These are phyloP conservation scores for Senna tora DNA, from an alignment of 306 rosid genomes.

Conservation along the genomic window DNA sequence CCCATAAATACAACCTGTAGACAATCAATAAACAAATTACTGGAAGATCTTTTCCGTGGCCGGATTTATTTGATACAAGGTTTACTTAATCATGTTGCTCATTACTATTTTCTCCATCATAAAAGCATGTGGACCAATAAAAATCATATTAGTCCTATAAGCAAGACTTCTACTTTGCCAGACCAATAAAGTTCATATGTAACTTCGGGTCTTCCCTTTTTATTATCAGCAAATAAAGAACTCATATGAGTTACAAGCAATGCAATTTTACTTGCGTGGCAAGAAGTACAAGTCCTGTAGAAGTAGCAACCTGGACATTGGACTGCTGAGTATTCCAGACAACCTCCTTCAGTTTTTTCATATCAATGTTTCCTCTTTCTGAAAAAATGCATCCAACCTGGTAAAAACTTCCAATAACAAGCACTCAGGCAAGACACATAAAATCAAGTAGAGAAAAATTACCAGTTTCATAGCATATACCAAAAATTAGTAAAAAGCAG, in stretches of 20 bases:
- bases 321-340: constrained; percentile 47
- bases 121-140: constrained; percentile 21
- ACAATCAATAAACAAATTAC: constrained; percentile 39
- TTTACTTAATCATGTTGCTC: constrained; percentile 26
- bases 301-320: constrained; percentile 67
- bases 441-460: constrained; percentile 10
- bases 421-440: constrained; percentile 11
- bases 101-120: constrained; percentile 28
- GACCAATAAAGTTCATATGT: constrained; percentile 8
- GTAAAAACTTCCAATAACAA: constrained; percentile 23
- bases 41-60: constrained; percentile 27
- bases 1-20: constrained; percentile 71
- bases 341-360: constrained; percentile 51
- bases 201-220: constrained; percentile 1
- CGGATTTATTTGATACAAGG: constrained; percentile 9
- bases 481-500: neutral
- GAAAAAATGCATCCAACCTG: constrained; percentile 81
- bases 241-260: constrained; percentile 26
- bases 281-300: constrained; percentile 22
- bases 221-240: constrained; percentile 17
- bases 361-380: constrained; percentile 55
- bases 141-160: neutral
- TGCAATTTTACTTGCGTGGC: constrained; percentile 12
- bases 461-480: constrained; percentile 18
- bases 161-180: constrained; percentile 1